These are phyloP conservation scores for Marasmius sp. DNA, from an alignment of 1,284 basidiomycete genomes.

Conservation along the genomic window DNA sequence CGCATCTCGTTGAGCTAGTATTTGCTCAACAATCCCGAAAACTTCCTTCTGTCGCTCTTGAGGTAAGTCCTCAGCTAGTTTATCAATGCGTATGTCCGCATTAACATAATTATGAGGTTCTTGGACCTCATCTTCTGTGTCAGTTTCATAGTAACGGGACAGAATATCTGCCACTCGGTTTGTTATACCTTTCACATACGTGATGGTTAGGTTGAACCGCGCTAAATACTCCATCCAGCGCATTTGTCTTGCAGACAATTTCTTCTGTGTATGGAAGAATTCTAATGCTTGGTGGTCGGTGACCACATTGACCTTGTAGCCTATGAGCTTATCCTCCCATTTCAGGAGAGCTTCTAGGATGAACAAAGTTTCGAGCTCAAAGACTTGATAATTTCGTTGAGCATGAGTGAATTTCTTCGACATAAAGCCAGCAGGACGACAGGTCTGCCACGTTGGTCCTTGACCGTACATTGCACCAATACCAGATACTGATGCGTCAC, in stretches of 20 bases:
- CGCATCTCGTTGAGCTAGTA: conserved; percentile 2
- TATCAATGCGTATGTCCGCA: conserved; percentile 26
- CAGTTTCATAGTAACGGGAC: conserved; percentile 31
- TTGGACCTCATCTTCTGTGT: conserved; percentile 19
- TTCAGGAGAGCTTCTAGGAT: conserved; percentile 29
- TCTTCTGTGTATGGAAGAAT: conserved; percentile 28
- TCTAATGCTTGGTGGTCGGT: conserved; percentile 38
- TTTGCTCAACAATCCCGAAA: neutral
- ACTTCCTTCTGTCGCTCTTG: conserved; percentile 6
- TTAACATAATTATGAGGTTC: conserved; percentile 24
- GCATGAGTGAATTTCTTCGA: conserved; percentile 23
- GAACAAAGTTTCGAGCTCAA: conserved; percentile 27
- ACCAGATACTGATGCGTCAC: conserved; percentile 36
- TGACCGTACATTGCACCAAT: conserved; percentile 39
- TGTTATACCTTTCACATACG: conserved; percentile 27
- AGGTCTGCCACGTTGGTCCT: conserved; percentile 27
- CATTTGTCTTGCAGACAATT: conserved; percentile 21
- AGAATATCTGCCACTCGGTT: conserved; percentile 30
- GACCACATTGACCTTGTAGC: conserved; percentile 27
- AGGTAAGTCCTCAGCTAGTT: conserved; percentile 24
- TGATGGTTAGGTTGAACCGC: conserved; percentile 30
- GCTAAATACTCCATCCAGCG: conserved; percentile 36
- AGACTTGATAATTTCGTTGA: conserved; percentile 25
- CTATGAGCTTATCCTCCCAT: conserved; percentile 37
- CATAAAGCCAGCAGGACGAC: conserved; percentile 27